phyloP scores from a whole-genome alignment of 2,329 filamentous ascomycete genomes.

The Kalaharituber pfeilii region DNA sequence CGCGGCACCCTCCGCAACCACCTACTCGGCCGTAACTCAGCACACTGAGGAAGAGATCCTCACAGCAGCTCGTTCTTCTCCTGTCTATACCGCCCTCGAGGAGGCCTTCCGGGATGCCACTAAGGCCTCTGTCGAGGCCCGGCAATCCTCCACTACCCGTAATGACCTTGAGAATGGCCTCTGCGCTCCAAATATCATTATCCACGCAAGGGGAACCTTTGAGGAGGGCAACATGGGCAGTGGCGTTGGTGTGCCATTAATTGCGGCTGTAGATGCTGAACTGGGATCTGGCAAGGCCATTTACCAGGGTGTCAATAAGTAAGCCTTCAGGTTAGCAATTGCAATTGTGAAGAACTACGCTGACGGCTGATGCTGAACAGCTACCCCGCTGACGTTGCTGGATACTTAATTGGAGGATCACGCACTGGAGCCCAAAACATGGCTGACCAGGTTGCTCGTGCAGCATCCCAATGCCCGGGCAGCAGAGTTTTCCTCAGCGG shows the following conservation, averaged over 20 bases:
- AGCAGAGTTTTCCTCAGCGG: constrained; percentile 34
- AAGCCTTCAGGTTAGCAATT: constrained; percentile 7
- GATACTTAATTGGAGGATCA: constrained; percentile 34
- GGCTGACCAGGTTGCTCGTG: constrained; percentile 28
- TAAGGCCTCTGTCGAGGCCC: not conserved
- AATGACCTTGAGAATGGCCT: constrained; percentile 10
- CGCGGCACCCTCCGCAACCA: not conserved
- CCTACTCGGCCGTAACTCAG: not conserved
- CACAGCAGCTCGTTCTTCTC: not conserved
- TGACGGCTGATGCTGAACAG: not conserved
- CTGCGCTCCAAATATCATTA: constrained; percentile 31
- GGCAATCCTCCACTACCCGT: constrained; percentile 6
- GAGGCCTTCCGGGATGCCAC: not conserved
- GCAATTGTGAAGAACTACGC: not conserved
- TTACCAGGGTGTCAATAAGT: constrained; percentile 39
- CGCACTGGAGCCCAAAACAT: constrained; percentile 30
- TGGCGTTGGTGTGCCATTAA: constrained; percentile 35
- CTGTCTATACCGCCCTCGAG: not conserved
- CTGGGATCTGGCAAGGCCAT: constrained; percentile 28
- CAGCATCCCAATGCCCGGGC: constrained; percentile 30
- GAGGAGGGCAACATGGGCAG: constrained; percentile 37
- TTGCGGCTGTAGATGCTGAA: constrained; percentile 31
- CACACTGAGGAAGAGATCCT: not conserved
- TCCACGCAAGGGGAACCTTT: constrained; percentile 41
- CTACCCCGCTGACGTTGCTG: constrained; percentile 29